These are phyloP conservation scores for Elsinoe ampelina DNA, from an alignment of 2,329 filamentous ascomycete genomes.

Conservation along the genomic window DNA sequence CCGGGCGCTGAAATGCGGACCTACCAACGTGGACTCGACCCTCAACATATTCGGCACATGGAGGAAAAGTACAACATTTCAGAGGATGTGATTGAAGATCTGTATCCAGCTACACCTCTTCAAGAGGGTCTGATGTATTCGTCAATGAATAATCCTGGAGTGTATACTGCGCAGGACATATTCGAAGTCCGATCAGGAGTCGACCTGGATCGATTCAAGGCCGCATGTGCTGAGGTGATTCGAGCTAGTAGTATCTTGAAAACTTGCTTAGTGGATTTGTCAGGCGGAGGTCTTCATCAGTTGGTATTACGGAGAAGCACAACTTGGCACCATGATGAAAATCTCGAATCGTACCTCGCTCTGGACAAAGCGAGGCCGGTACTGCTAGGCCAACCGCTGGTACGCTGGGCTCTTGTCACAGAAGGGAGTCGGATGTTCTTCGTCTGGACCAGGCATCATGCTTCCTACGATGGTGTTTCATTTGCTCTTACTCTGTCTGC, in stretches of 20 bases:
- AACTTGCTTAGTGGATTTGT: neutral
- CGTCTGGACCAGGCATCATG: constrained; percentile 30
- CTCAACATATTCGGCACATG: constrained; percentile 22
- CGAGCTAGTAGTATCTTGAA: neutral
- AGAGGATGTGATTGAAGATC: constrained; percentile 51
- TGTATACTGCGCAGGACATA: constrained; percentile 33
- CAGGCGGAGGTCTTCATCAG: neutral
- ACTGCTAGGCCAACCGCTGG: neutral
- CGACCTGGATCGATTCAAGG: constrained; percentile 26
- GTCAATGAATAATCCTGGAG: constrained; percentile 42
- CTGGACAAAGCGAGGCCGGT: neutral
- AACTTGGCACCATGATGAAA: neutral
- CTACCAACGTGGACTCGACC: too few relatives aligned
- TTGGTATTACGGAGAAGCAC: neutral
- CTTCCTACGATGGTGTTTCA: constrained; percentile 27
- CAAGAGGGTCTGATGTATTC: constrained; percentile 79
- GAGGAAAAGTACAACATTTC: constrained; percentile 18
- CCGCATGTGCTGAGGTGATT: constrained; percentile 26
- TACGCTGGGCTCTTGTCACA: neutral
- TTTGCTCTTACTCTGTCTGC: neutral
- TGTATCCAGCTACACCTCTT: constrained; percentile 74
- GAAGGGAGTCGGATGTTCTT: constrained; percentile 18
- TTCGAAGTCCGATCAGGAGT: constrained; percentile 25
- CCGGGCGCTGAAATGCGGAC: too few relatives aligned
- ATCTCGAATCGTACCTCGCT: neutral